Evolutionary conservation across 1,284 basidiomycete genomes (phyloP), one percentile per base, ranked within the genome.

Genomic region (Anthracocystis setariae): DNA sequence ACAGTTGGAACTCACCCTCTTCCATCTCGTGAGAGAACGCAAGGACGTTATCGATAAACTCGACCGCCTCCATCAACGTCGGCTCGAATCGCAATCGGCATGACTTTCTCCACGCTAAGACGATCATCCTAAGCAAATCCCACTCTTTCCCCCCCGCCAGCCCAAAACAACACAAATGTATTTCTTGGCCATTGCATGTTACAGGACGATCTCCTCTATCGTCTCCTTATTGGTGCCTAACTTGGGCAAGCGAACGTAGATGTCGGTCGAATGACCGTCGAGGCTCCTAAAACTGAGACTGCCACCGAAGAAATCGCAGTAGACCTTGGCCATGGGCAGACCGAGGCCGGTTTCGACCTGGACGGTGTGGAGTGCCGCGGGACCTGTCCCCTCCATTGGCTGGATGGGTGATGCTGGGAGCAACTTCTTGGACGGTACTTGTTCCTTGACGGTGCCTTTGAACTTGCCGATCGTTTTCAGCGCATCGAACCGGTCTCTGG

Each of bases 201-300:
- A 62, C 38, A 76, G 44, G 5, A 73, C 74, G 35, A 76, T 73
- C 24, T 76, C 74, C 23, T 73, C 71, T 35, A 76, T 76, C 2
- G 63, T 90, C 84, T 93, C 91, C 68, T 91, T 82, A 82, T 91
- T 92, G 17, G 90, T 92, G 37, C 92, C 92, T 77, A 93, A 85
- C 83, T 90, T 92, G 3, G 92, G 92, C 46, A 93, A 85, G 21
- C 90, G 86, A 46, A 93, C 59, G 37, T 63, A 66, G 39, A 70
- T 59, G 45, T 62, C 65, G 21, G 60, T 64, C 12, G 52, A 55
- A 45, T 64, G 69, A 0, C 91, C 91, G 78, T 93, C 90, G 76
- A 93, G 77, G 21, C 91, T 90, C 15, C 92, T 87, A n/a, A 93
- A 84, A 65, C 91, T 89, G 45, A 93, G 80, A 3, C 89, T 90